Evolutionary conservation across 2,329 filamentous ascomycete genomes (phyloP).

Genomic region (Penicillium italicum): DNA sequence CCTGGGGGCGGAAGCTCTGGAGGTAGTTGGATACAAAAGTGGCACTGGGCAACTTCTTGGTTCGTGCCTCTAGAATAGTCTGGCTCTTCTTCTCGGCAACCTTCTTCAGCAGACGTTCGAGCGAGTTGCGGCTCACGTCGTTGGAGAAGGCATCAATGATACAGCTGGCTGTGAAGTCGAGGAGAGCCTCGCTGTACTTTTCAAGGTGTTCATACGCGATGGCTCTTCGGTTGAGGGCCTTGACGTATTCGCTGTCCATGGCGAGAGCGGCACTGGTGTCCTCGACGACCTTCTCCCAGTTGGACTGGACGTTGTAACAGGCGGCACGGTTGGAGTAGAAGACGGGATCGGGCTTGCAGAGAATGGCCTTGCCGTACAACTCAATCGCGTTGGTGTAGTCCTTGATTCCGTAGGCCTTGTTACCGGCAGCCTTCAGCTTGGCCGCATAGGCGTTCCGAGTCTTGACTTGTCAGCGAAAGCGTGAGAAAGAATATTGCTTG

Average conservation of each 20-base stretch:
- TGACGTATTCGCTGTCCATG: conserved; percentile 93
- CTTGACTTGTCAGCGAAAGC: conserved; percentile 39
- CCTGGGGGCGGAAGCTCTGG: conserved; percentile 88
- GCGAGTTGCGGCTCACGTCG: conserved; percentile 78
- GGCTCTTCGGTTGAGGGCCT: conserved; percentile 92
- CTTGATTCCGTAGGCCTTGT: conserved; percentile 93
- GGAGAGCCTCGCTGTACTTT: conserved; percentile 86
- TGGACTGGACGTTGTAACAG: conserved; percentile 87
- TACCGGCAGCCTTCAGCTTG: conserved; percentile 91
- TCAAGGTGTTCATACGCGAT: conserved; percentile 94
- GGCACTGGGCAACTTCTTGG: conserved; percentile 84
- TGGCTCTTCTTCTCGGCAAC: conserved; percentile 93
- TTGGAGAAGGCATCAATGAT: conserved; percentile 98
- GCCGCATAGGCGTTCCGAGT: conserved; percentile 82
- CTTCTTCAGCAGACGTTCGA: conserved; percentile 92
- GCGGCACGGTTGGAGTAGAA: conserved; percentile 99
- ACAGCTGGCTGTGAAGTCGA: conserved; percentile 98
- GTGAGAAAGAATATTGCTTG: neutral
- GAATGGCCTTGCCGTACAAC: conserved; percentile 89
- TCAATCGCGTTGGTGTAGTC: conserved; percentile 92
- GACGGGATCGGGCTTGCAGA: conserved; percentile 95
- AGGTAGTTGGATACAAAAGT: conserved; percentile 99
- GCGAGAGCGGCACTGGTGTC: conserved; percentile 93
- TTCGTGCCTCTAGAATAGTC: conserved; percentile 75
- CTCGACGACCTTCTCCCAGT: conserved; percentile 95